phyloP scores from a whole-genome alignment of 192 early-diverging fungal species.

The Coemansia sp. region DNA sequence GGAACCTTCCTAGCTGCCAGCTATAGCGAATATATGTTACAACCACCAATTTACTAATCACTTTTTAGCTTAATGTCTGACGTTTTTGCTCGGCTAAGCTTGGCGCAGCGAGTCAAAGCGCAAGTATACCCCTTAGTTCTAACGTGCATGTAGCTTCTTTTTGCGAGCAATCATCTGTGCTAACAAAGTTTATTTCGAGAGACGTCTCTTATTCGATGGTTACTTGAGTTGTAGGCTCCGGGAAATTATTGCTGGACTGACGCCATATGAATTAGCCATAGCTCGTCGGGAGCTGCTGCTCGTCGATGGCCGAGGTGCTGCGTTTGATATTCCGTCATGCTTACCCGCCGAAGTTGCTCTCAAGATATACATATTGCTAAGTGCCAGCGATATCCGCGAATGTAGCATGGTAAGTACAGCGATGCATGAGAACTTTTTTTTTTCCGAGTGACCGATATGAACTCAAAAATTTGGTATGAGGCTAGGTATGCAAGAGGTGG shows the following conservation, averaged over 20 bases:
- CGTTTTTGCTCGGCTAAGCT: constrained; percentile 9
- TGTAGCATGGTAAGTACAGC: background rate
- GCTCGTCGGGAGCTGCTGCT: constrained; percentile 9
- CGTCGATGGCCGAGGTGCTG: background rate
- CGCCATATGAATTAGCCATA: constrained; percentile 13
- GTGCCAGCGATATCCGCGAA: background rate
- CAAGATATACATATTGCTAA: constrained; percentile 2
- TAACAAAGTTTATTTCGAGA: background rate
- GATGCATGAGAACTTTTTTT: too few relatives aligned
- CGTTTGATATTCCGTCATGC: constrained; percentile 15
- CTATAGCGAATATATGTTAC: background rate
- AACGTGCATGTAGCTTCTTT: background rate
- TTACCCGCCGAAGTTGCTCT: constrained; percentile 9
- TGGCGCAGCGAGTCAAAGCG: constrained; percentile 8
- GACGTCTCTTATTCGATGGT: background rate
- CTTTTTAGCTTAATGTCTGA: background rate
- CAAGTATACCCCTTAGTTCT: background rate
- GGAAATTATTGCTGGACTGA: constrained; percentile 13
- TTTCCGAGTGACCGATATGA: background rate
- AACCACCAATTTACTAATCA: background rate
- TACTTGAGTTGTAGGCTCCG: constrained; percentile 9
- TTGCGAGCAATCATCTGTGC: background rate
- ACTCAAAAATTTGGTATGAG: background rate
- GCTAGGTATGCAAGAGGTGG: constrained; percentile 15
- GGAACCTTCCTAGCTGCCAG: background rate